These are phyloP conservation scores for Magnaporthiopsis poae DNA, from an alignment of 2,329 filamentous ascomycete genomes.

Conservation along the genomic window DNA sequence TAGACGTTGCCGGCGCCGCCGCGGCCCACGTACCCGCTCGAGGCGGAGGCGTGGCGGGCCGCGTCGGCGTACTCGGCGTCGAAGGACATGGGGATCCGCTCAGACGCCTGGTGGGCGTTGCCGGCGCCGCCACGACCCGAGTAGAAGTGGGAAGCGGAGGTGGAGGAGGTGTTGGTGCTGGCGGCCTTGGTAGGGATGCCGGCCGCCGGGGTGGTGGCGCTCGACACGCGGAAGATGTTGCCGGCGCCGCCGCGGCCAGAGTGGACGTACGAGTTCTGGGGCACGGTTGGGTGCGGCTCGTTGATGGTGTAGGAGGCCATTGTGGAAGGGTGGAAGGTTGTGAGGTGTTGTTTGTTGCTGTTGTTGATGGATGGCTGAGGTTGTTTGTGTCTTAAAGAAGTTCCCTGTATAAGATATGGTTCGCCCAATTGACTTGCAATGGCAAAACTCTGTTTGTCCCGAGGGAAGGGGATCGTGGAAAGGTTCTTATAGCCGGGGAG, in stretches of 20 bases:
- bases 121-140: slow-evolving; percentile 58
- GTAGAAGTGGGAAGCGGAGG: slow-evolving; percentile 47
- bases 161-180: slow-evolving; percentile 28
- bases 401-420: no score
- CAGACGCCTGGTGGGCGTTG: slow-evolving; percentile 44
- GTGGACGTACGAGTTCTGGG: slow-evolving; percentile 38
- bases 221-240: slow-evolving; percentile 42
- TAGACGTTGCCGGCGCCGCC: slow-evolving; percentile 54
- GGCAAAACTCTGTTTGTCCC: no score
- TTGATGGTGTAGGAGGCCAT: slow-evolving; percentile 37
- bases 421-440: no score
- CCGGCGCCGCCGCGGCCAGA: slow-evolving; percentile 47
- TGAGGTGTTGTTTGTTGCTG: slow-evolving; percentile 2
- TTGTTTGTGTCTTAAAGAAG: no score
- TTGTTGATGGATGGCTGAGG: no score
- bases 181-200: slow-evolving; percentile 39
- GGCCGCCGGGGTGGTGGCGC: slow-evolving; percentile 33
- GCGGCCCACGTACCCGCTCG: slow-evolving; percentile 51
- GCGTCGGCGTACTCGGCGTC: slow-evolving; percentile 55
- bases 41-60: slow-evolving; percentile 39
- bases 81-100: slow-evolving; percentile 53
- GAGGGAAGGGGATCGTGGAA: no score
- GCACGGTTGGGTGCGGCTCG: slow-evolving; percentile 39
- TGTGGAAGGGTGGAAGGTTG: slow-evolving; percentile 12
- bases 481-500: no score